Evolutionary conservation across 768 basidiomycete genomes (phyloP).

Genomic region (Rhodosporidiobolus odoratus): DNA sequence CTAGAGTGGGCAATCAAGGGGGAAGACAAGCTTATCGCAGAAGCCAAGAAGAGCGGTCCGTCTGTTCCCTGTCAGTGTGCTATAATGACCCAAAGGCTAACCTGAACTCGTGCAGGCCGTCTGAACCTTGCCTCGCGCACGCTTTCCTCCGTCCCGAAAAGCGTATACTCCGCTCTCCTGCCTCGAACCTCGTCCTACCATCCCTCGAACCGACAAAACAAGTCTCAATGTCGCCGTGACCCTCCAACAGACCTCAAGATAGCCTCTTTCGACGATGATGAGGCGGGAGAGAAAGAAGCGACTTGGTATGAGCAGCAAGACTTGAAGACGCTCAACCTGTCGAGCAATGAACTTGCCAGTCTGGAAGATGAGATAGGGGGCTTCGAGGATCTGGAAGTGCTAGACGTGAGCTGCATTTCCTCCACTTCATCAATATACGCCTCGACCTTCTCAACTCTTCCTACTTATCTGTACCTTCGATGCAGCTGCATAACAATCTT

Average conservation of each 20-base stretch:
- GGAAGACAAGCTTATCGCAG: slow-evolving; percentile 21
- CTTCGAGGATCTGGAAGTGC: slow-evolving; percentile 23
- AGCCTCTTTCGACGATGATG: background rate
- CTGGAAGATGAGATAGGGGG: slow-evolving; percentile 24
- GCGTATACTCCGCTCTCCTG: slow-evolving; percentile 22
- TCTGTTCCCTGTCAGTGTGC: too few species aligned
- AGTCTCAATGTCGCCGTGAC: background rate
- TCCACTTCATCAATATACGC: background rate
- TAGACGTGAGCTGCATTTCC: slow-evolving; percentile 10
- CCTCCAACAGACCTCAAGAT: slow-evolving; percentile 3
- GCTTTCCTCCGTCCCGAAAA: background rate
- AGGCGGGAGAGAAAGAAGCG: background rate
- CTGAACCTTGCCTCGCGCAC: slow-evolving; percentile 27
- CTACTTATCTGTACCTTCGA: too few species aligned
- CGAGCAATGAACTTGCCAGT: slow-evolving; percentile 20
- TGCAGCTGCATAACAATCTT: slow-evolving; percentile 25
- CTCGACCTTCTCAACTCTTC: background rate
- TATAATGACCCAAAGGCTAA: too few species aligned
- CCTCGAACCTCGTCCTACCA: slow-evolving; percentile 18
- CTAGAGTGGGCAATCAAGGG: slow-evolving; percentile 23
- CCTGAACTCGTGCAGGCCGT: too few species aligned
- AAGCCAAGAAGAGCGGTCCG: slow-evolving; percentile 16
- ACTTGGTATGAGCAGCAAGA: slow-evolving; percentile 29
- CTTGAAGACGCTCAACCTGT: slow-evolving; percentile 9
- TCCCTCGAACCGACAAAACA: slow-evolving; percentile 1